Conservation (phyloP, 1,284 basidiomycete species). For the Malassezia obtusa region DNA sequence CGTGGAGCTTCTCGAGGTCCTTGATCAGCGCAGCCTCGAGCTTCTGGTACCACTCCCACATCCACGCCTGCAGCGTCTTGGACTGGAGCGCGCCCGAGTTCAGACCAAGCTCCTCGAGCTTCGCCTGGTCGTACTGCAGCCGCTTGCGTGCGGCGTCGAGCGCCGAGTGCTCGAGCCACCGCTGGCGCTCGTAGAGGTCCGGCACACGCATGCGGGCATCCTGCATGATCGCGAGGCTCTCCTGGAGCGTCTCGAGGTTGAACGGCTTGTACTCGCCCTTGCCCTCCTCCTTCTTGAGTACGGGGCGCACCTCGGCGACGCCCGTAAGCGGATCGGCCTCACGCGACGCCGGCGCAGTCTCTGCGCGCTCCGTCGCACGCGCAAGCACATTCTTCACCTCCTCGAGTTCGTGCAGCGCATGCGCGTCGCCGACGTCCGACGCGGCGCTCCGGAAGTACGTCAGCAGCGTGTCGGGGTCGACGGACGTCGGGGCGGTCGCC, state of each 20-base stretch:
- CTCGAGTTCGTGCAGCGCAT: slow-evolving; percentile 27
- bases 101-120: slow-evolving; percentile 35
- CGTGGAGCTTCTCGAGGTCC: slow-evolving; percentile 25
- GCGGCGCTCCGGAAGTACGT: slow-evolving; percentile 21
- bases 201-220: slow-evolving; percentile 25
- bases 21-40: slow-evolving; percentile 23
- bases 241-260: slow-evolving; percentile 34
- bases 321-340: slow-evolving; percentile 10
- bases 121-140: slow-evolving; percentile 29
- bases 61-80: slow-evolving; percentile 40
- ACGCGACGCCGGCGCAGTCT: not conserved
- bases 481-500: not conserved
- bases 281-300: slow-evolving; percentile 19
- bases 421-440: slow-evolving; percentile 23
- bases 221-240: slow-evolving; percentile 36
- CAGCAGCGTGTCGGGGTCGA: slow-evolving; percentile 14
- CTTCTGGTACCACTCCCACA: slow-evolving; percentile 46
- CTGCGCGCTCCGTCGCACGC: slow-evolving; percentile 10
- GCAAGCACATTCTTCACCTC: slow-evolving; percentile 20
- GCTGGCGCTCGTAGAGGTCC: slow-evolving; percentile 42
- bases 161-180: slow-evolving; percentile 43
- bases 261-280: slow-evolving; percentile 28
- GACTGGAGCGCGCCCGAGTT: slow-evolving; percentile 27
- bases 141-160: slow-evolving; percentile 40
- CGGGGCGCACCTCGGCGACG: slow-evolving; percentile 30